Base-by-base conservation (phyloP, 805 yeast genomes). In the Yamadazyma nakazawae region DNA sequence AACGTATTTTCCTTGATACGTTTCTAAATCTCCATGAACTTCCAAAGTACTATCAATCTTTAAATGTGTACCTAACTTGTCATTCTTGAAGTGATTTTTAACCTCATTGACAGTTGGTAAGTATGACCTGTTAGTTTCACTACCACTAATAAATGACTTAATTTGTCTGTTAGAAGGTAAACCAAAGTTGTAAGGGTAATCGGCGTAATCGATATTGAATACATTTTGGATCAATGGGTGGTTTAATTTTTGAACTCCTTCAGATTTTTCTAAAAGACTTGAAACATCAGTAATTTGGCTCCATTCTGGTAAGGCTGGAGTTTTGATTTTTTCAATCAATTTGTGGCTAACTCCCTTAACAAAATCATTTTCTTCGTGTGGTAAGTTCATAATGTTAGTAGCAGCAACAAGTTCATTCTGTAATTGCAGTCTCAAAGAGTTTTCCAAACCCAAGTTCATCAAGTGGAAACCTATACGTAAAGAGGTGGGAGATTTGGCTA, bases 391-490 rank as follows among this genome's bases (percentile, higher is more conserved):
- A 38, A 71, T 56, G 64, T 88, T 82, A 47, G 88, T 78, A 25
- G 97, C 96, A 18, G 90, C 68, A 48, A 74, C 72, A 62, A 87
- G 74, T 66, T 94, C 98, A 56, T 80, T 78, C 54, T 79, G 79
- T 48, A 94, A 69, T 32, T 92, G 86, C 41, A 80, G 70, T 45
- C 76, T 75, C 55, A 89, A 80, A 50, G 84, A 75, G 49, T 80
- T 73, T 32, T 69, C 59, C 18, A 76, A 61, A 43, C 89, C 88
- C 49, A 76, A 72, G 57, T 84, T 79, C 63, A 90, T 70, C 51
- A 88, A 72, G 48, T 81, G 84, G 53, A 82, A 75, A 2, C 88
- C 81, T 35, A 90, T 81, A 59, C 85, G 82, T 54, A 89, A 70
- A 16, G 96, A 85, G n/a, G 88, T 74, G 38, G 88, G 86, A 4